Percentiles rank a stretch among this genome's conserved stretches.
These are phyloP conservation scores for Cryphonectria parasitica DNA, from an alignment of 2,329 filamentous ascomycete genomes.

Conservation along the genomic window DNA sequence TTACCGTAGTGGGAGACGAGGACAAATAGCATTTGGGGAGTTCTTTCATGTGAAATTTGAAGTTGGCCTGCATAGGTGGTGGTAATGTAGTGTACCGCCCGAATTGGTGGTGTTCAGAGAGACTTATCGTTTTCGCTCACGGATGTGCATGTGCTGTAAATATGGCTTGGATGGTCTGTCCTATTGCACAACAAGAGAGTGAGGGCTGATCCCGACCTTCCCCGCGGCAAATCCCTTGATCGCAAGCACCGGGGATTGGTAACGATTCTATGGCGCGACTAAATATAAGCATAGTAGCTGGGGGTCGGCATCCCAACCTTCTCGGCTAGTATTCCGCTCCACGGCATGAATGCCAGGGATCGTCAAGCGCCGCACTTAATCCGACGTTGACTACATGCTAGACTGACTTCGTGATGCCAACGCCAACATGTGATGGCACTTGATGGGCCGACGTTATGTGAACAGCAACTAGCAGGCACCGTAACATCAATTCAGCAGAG, in stretches of 20 bases:
- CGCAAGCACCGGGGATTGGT: neutral
- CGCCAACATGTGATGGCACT: neutral
- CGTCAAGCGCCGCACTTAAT: neutral
- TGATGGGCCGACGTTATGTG: neutral
- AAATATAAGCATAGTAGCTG: neutral
- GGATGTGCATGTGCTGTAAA: too few relatives aligned
- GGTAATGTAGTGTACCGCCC: too few relatives aligned
- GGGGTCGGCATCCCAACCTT: neutral
- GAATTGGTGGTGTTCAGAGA: too few relatives aligned
- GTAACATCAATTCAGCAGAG: neutral
- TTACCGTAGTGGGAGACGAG: neutral
- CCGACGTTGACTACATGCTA: neutral
- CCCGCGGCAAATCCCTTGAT: neutral
- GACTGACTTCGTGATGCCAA: neutral
- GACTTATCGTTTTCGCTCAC: too few relatives aligned
- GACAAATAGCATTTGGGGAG: neutral
- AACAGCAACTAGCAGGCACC: neutral
- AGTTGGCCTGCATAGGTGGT: neutral
- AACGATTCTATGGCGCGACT: neutral
- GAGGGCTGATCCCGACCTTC: neutral
- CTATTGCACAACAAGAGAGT: too few relatives aligned
- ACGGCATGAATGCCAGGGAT: neutral
- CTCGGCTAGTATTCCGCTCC: neutral
- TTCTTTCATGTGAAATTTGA: neutral
- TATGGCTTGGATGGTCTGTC: too few relatives aligned